Evolutionary conservation across 176 grass and related monocot genomes (phyloP).

Genomic region (Eremochloa ophiuroides): DNA sequence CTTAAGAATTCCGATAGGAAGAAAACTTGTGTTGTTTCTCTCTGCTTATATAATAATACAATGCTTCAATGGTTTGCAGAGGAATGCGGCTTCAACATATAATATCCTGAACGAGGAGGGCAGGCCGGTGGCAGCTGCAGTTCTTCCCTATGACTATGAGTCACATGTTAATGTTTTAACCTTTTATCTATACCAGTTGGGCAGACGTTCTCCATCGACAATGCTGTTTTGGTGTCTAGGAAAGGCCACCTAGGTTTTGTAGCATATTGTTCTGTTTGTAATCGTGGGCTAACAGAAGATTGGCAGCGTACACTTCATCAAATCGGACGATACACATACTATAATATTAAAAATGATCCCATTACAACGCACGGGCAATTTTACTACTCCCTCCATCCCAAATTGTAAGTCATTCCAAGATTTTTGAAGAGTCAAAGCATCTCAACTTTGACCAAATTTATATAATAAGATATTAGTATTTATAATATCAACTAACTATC

Average conservation of each 20-base stretch:
- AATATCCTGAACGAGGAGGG: slow-evolving; percentile 93
- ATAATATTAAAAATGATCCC: no score
- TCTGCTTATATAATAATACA: background rate
- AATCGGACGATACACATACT: no score
- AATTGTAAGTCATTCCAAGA: no score
- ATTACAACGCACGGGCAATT: no score
- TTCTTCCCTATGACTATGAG: slow-evolving; percentile 65
- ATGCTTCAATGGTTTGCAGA: slow-evolving; percentile 41
- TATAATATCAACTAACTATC: no score
- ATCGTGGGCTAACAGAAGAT: background rate
- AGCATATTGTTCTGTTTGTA: background rate
- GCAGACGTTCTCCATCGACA: background rate
- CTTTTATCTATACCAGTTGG: background rate
- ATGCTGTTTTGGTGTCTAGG: slow-evolving; percentile 1
- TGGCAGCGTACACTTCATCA: background rate
- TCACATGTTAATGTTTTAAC: slow-evolving; percentile 20
- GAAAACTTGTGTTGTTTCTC: background rate
- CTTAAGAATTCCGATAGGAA: background rate
- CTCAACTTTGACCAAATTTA: no score
- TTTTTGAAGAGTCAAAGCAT: no score
- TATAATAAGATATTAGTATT: no score
- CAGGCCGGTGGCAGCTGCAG: slow-evolving; percentile 61
- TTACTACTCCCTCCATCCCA: no score
- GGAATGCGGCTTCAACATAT: slow-evolving; percentile 87
- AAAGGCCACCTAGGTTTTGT: slow-evolving; percentile 12